phyloP scores from a whole-genome alignment of 805 yeast genomes.

The Cyberlindnera mrakii region DNA sequence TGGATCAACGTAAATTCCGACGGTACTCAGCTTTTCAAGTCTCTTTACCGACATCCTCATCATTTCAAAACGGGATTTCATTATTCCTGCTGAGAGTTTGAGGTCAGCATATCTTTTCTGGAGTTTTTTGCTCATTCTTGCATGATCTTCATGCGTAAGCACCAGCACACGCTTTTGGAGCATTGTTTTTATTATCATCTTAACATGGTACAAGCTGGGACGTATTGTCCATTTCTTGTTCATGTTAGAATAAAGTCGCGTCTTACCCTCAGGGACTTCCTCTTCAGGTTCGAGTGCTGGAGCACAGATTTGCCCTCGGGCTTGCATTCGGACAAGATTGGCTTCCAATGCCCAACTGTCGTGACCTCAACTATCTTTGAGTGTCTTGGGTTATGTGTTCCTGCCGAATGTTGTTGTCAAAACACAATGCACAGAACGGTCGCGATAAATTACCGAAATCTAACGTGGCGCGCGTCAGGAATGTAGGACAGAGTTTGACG shows the following conservation, averaged over 20 bases:
- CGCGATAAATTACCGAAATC: no score
- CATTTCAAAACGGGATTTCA: neutral
- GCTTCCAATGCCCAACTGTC: no score
- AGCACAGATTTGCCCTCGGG: no score
- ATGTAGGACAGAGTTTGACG: no score
- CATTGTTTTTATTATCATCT: neutral
- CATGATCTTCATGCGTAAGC: neutral
- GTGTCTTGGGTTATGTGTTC: no score
- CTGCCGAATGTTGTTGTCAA: no score
- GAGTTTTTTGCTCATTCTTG: neutral
- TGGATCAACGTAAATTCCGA: neutral
- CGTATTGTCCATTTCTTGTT: conserved; percentile 1
- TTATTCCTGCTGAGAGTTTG: neutral
- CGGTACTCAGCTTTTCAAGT: neutral
- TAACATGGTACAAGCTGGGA: neutral
- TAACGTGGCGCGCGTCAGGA: no score
- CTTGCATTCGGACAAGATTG: no score
- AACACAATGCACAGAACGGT: no score
- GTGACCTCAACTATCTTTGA: no score
- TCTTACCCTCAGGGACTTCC: conserved; percentile 3
- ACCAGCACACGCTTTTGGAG: no score
- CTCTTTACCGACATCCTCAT: neutral
- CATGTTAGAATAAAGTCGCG: conserved; percentile 1
- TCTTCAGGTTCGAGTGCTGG: conserved; percentile 1
- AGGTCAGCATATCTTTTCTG: neutral